phyloP scores from a whole-genome alignment of 2,329 filamentous ascomycete genomes.

The Claviceps cyperi region DNA sequence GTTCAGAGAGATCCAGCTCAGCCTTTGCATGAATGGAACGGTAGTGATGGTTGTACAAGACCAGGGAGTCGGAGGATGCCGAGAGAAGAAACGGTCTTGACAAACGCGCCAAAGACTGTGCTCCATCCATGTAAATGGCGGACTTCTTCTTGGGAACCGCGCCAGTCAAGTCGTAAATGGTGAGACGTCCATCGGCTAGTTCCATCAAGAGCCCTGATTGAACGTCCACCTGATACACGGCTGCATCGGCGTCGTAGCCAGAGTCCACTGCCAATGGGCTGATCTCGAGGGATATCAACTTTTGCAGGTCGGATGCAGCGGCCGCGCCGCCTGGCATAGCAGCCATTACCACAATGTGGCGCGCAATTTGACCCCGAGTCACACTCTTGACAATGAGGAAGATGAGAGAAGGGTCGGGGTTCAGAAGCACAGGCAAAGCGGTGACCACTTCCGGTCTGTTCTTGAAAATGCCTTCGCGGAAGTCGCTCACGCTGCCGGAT shows the following conservation, averaged over 20 bases:
- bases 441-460: constrained; percentile 37
- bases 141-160: constrained; percentile 47
- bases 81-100: constrained; percentile 53
- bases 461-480: constrained; percentile 40
- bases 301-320: constrained; percentile 16
- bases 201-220: constrained; percentile 50
- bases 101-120: constrained; percentile 50
- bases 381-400: constrained; percentile 32
- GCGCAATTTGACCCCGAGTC: constrained; percentile 15
- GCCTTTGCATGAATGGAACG: constrained; percentile 41
- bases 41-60: constrained; percentile 57
- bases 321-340: constrained; percentile 13
- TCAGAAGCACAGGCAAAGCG: constrained; percentile 33
- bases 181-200: constrained; percentile 37
- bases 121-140: constrained; percentile 32
- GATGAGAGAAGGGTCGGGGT: constrained; percentile 36
- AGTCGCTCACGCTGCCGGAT: constrained; percentile 30
- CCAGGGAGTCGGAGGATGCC: constrained; percentile 39
- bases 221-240: constrained; percentile 42
- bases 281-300: constrained; percentile 25
- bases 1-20: constrained; percentile 28
- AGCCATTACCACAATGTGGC: constrained; percentile 21
- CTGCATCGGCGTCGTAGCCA: constrained; percentile 6
- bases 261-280: constrained; percentile 20
- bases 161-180: constrained; percentile 48